These are phyloP conservation scores for Yamadazyma insecticola DNA, from an alignment of 805 yeast genomes.

Conservation along the genomic window DNA sequence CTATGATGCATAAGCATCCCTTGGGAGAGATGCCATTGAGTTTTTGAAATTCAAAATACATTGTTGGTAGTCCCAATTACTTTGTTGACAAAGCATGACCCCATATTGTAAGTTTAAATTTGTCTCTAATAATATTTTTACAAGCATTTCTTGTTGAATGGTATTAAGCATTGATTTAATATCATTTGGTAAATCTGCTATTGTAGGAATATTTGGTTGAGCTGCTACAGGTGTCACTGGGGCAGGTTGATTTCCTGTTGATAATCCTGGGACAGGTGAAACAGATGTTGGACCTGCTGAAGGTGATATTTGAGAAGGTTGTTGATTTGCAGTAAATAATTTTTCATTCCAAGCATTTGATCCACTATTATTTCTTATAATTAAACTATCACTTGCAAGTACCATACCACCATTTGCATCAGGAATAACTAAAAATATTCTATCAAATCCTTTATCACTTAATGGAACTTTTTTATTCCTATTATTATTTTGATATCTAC, in stretches of 20 bases:
- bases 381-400: slow-evolving; percentile 82
- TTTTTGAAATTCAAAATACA: slow-evolving; percentile 69
- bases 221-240: slow-evolving; percentile 6
- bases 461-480: slow-evolving; percentile 35
- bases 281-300: background rate
- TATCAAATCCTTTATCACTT: slow-evolving; percentile 74
- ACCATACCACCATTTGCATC: slow-evolving; percentile 65
- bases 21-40: slow-evolving; percentile 49
- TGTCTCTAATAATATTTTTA: slow-evolving; percentile 66
- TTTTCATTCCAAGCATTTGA: slow-evolving; percentile 26
- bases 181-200: slow-evolving; percentile 52
- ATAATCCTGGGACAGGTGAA: slow-evolving; percentile 1
- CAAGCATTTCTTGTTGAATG: slow-evolving; percentile 59
- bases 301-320: slow-evolving; percentile 3
- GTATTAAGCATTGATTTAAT: slow-evolving; percentile 46
- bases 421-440: slow-evolving; percentile 74
- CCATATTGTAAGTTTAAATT: slow-evolving; percentile 76
- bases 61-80: slow-evolving; percentile 72
- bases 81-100: slow-evolving; percentile 79
- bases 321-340: background rate
- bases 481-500: slow-evolving; percentile 14
- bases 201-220: slow-evolving; percentile 13
- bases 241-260: slow-evolving; percentile 1
- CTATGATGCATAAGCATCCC: slow-evolving; percentile 28
- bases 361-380: slow-evolving; percentile 58